Percentiles rank a stretch among this genome's conserved stretches.
phyloP scores from a whole-genome alignment of 139 green algal genomes.

The Chlorokybus atmophyticus region DNA sequence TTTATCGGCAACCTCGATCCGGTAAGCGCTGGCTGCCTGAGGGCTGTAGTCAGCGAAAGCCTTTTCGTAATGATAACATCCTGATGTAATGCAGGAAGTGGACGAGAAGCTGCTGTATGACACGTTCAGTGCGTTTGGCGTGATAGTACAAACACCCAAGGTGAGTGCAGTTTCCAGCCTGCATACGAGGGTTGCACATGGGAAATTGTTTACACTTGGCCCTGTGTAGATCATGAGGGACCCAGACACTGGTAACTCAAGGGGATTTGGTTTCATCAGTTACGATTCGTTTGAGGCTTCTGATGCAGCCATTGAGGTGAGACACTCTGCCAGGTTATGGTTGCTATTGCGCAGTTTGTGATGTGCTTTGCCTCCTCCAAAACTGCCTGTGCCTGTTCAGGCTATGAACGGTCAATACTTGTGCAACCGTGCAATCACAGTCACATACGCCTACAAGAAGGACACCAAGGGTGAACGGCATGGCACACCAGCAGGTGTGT shows the following conservation, averaged over 20 bases:
- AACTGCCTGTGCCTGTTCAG: conserved; percentile 1
- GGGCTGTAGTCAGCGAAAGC: too few species aligned
- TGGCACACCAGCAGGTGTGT: conserved; percentile 69
- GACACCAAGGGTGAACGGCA: conserved; percentile 92
- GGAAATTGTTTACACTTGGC: too few species aligned
- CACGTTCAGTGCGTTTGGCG: conserved; percentile 94
- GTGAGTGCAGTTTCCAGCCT: too few species aligned
- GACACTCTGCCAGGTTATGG: too few species aligned
- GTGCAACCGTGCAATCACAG: conserved; percentile 72
- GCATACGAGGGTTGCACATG: too few species aligned
- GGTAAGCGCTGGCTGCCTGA: too few species aligned
- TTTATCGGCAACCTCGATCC: conserved; percentile 95
- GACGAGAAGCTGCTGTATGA: conserved; percentile 98
- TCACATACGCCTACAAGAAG: conserved; percentile 94
- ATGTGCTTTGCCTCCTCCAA: not conserved
- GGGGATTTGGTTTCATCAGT: conserved; percentile 89
- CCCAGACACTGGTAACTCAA: conserved; percentile 67
- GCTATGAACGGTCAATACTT: conserved; percentile 94
- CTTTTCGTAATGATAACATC: too few species aligned
- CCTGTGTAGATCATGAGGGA: conserved; percentile 89
- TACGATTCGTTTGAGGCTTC: conserved; percentile 87
- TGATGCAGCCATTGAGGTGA: conserved; percentile 65
- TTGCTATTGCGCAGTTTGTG: too few species aligned
- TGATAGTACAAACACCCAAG: conserved; percentile 82
- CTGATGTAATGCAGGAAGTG: conserved; percentile 58